These are phyloP conservation scores for Citrullus colocynthis DNA, from an alignment of 306 rosid genomes.

Conservation along the genomic window DNA sequence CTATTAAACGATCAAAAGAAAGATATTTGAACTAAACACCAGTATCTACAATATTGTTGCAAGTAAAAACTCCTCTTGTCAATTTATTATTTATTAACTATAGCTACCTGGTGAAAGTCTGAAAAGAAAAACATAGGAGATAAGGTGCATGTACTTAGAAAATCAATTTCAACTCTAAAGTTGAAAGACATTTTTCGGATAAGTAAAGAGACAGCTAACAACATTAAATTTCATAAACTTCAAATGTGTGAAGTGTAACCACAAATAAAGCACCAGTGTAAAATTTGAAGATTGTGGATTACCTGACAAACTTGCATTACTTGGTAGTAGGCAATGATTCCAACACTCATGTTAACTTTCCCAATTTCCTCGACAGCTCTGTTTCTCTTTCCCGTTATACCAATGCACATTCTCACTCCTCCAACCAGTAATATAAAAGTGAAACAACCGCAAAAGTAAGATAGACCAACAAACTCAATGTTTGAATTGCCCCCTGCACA, in stretches of 20 bases:
- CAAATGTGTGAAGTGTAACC: neutral
- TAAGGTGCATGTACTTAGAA: neutral
- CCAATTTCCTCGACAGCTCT: constrained; percentile 57
- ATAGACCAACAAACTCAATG: constrained; percentile 15
- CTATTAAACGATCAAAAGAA: neutral
- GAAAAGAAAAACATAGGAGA: neutral
- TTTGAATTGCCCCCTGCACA: constrained; percentile 22
- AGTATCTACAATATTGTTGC: neutral
- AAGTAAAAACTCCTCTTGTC: neutral
- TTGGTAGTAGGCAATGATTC: constrained; percentile 64
- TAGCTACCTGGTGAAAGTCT: neutral
- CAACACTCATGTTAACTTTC: constrained; percentile 77
- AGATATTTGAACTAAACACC: neutral
- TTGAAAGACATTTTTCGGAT: neutral
- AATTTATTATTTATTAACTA: neutral
- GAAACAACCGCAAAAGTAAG: constrained; percentile 11
- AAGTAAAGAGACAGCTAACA: neutral
- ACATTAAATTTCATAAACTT: neutral
- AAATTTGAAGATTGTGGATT: neutral
- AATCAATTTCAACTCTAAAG: neutral
- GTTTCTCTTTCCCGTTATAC: constrained; percentile 37
- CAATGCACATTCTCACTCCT: constrained; percentile 74
- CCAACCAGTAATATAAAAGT: constrained; percentile 23
- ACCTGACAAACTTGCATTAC: constrained; percentile 97
- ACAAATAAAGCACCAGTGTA: neutral